Conservation (phyloP, 495 filamentous ascomycete species). For the Lasiosphaeria ovina region DNA sequence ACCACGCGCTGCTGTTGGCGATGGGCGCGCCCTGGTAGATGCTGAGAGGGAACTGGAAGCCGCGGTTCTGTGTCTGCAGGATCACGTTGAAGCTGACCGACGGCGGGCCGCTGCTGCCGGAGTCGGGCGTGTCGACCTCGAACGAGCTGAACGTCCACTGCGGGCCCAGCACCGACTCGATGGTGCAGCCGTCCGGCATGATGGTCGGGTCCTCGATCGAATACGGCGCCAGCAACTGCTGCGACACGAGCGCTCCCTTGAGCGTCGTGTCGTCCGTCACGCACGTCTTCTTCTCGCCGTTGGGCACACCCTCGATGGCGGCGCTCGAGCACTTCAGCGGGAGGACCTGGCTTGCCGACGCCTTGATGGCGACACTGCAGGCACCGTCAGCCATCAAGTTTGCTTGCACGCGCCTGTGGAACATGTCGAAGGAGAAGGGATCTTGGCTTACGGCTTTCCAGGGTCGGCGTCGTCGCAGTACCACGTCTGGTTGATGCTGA, state of each 20-base stretch:
- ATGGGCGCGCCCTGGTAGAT: constrained; percentile 12
- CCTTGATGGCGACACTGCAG: constrained; percentile 19
- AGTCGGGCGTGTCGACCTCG: constrained; percentile 4
- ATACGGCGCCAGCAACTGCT: constrained; percentile 22
- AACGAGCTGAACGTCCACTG: constrained; percentile 28
- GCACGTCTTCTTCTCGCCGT: background rate
- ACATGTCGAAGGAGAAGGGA: background rate
- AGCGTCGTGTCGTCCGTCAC: constrained; percentile 2
- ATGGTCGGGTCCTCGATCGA: constrained; percentile 26
- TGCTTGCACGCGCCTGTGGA: background rate
- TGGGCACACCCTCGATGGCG: background rate
- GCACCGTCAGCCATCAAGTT: background rate
- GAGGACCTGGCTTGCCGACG: constrained; percentile 10
- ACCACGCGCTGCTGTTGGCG: constrained; percentile 16
- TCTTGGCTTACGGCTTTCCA: constrained; percentile 27
- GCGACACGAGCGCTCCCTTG: constrained; percentile 12
- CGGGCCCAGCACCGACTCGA: constrained; percentile 26
- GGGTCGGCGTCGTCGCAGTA: constrained; percentile 31
- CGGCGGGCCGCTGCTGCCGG: background rate
- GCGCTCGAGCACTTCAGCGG: constrained; percentile 10
- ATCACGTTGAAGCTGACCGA: constrained; percentile 28
- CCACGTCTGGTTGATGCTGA: constrained; percentile 32
- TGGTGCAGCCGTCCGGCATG: constrained; percentile 28
- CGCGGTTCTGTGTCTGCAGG: constrained; percentile 14
- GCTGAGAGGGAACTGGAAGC: constrained; percentile 27